Percentiles rank a stretch among this genome's conserved stretches.
Conservation (phyloP, 2,329 filamentous ascomycete species). For the Aspergillus melleus region DNA sequence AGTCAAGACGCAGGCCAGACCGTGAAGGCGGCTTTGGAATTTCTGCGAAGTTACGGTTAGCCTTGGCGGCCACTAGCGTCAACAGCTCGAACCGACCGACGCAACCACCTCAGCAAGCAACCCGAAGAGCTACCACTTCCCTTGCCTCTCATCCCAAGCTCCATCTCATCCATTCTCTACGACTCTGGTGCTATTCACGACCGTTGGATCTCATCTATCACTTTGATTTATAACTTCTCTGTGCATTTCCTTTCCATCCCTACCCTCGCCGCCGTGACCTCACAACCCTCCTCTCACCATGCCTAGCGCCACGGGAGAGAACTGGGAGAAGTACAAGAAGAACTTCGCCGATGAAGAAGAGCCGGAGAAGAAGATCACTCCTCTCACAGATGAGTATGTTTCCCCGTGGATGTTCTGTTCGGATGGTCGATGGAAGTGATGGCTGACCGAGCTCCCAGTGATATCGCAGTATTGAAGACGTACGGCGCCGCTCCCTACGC, state of each 20-base stretch:
- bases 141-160: conserved; percentile 17
- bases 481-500: conserved; percentile 97
- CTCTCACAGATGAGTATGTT: conserved; percentile 88
- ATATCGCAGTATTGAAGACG: conserved; percentile 98
- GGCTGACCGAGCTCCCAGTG: conserved; percentile 58
- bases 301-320: conserved; percentile 90
- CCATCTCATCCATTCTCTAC: conserved; percentile 7
- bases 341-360: conserved; percentile 94
- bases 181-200: background rate
- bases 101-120: conserved; percentile 20
- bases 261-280: conserved; percentile 16
- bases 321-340: conserved; percentile 99
- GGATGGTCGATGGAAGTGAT: background rate
- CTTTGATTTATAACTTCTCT: conserved; percentile 2
- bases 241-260: conserved; percentile 4
- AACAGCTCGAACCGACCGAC: conserved; percentile 33
- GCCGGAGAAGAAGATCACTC: conserved; percentile 99
- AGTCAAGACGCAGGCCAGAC: conserved; percentile 20
- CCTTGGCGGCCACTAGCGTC: conserved; percentile 40
- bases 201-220: background rate
- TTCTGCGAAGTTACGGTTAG: conserved; percentile 38
- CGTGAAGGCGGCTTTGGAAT: conserved; percentile 31
- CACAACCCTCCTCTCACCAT: conserved; percentile 51
- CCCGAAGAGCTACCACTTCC: conserved; percentile 27
- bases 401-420: background rate